Evolutionary conservation across 2,329 filamentous ascomycete genomes (phyloP).

Genomic region (Fusarium sambucinum): DNA sequence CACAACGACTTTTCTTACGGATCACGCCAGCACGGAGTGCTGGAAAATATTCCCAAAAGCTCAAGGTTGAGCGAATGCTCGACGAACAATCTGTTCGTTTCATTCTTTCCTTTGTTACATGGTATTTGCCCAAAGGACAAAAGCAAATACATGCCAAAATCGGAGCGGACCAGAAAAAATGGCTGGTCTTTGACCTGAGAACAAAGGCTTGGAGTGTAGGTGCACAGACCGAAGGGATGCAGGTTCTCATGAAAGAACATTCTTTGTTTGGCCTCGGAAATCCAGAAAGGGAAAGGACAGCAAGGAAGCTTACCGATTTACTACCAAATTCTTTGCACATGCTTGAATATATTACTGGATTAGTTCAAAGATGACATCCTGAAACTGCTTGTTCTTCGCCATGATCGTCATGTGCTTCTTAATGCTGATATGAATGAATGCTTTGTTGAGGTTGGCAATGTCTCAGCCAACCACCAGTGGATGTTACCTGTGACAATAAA

Average conservation of each 20-base stretch:
- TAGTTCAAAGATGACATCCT: slow-evolving; percentile 18
- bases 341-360: slow-evolving; percentile 12
- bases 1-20: slow-evolving; percentile 15
- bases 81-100: slow-evolving; percentile 14
- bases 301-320: slow-evolving; percentile 6
- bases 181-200: slow-evolving; percentile 19
- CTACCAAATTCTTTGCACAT: slow-evolving; percentile 21
- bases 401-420: slow-evolving; percentile 9
- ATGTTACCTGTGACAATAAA: slow-evolving; percentile 14
- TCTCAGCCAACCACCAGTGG: slow-evolving; percentile 17
- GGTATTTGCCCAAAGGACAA: background rate
- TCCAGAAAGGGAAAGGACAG: slow-evolving; percentile 10
- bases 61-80: slow-evolving; percentile 18
- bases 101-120: slow-evolving; percentile 30
- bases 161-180: slow-evolving; percentile 15
- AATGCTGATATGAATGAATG: slow-evolving; percentile 20
- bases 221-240: slow-evolving; percentile 24
- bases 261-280: slow-evolving; percentile 19
- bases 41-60: slow-evolving; percentile 15
- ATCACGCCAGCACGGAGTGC: slow-evolving; percentile 33
- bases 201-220: slow-evolving; percentile 27
- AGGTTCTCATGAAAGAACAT: slow-evolving; percentile 29
- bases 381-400: slow-evolving; percentile 3
- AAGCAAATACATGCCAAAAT: slow-evolving; percentile 9
- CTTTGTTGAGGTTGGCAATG: slow-evolving; percentile 24